Evolutionary conservation across 805 yeast species (phyloP).

Genomic region (Candida namnaoensis): DNA sequence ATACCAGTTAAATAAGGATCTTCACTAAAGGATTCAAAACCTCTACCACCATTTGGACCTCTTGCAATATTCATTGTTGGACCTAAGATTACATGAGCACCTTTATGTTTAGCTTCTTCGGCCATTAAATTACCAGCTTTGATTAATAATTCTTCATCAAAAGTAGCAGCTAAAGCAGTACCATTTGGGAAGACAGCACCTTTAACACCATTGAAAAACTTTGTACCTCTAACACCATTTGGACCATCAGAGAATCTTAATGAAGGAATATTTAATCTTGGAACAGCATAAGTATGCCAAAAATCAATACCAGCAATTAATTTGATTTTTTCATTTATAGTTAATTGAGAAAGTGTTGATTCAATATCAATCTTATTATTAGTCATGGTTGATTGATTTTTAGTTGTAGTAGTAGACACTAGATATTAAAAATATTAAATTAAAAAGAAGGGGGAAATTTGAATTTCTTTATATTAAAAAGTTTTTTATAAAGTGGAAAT

Average conservation of each 20-base stretch:
- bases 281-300: constrained; percentile 40
- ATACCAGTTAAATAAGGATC: constrained; percentile 45
- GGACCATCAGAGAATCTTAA: constrained; percentile 52
- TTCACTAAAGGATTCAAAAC: constrained; percentile 54
- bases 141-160: constrained; percentile 38
- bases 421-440: too few relatives aligned
- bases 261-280: constrained; percentile 32
- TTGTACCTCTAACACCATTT: constrained; percentile 54
- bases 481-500: too few relatives aligned
- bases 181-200: constrained; percentile 53
- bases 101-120: constrained; percentile 43
- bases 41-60: constrained; percentile 53
- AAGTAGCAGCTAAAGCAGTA: constrained; percentile 50
- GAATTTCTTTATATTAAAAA: too few relatives aligned
- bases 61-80: constrained; percentile 47
- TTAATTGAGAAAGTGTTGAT: constrained; percentile 15
- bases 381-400: too few relatives aligned
- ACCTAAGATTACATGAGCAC: constrained; percentile 41
- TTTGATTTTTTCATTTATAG: constrained; percentile 17
- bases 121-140: constrained; percentile 46
- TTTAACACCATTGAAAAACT: constrained; percentile 34
- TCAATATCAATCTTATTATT: constrained; percentile 15
- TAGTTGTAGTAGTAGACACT: too few relatives aligned
- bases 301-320: constrained; percentile 35
- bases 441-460: too few relatives aligned